Evolutionary conservation across 2,329 filamentous ascomycete genomes (phyloP), one percentile per base, ranked within the genome.

Genomic region (Alternaria atra): DNA sequence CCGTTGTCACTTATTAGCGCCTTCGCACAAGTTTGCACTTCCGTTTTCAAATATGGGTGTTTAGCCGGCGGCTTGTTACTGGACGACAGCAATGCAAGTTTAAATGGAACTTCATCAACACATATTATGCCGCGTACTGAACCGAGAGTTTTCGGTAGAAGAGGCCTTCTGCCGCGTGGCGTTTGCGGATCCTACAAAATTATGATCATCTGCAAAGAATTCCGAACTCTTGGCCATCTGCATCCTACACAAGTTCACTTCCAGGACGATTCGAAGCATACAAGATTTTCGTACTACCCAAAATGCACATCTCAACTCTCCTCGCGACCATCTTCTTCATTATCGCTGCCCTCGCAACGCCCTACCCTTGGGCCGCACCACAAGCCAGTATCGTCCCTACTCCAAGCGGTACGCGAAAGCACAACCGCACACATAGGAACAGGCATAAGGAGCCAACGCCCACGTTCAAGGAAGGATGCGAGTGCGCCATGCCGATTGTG

Each of bases 401-500:
- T 5, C 23, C 61, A 5, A 48, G 29, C 29, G 7, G 44, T 29
- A 7, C 46, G 23, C 46, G 27, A 2, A 55, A 63, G 35, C 34
- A 54, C 29, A 60, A 65, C 30, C 50, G 58, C 37, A 64, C 65
- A 8, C 64, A 60, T 23, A 55, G 61, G 15, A 65, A 72, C 47
- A 40, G 17, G 15, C 68, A 63, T 9, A 69, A 69, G 17, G 73
- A 73, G 55, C 71, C 64, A 2, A 74, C 70, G 6, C 73, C 73
- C 2, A 68, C 61, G 1, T 76, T 76, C 58, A 71, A 70, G 43
- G 23, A 48, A 13, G 25, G 35, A 12, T 76, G 73, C 50, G 60
- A 72, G 10, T 76, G 73, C 47, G 23, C 55, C 8, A 66, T 66
- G 54, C 70, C 73, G 1, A 58, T 76, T 32, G 60, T 76, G 12